Evolutionary conservation across 768 basidiomycete genomes (phyloP).

Genomic region (Leccinum boreale): DNA sequence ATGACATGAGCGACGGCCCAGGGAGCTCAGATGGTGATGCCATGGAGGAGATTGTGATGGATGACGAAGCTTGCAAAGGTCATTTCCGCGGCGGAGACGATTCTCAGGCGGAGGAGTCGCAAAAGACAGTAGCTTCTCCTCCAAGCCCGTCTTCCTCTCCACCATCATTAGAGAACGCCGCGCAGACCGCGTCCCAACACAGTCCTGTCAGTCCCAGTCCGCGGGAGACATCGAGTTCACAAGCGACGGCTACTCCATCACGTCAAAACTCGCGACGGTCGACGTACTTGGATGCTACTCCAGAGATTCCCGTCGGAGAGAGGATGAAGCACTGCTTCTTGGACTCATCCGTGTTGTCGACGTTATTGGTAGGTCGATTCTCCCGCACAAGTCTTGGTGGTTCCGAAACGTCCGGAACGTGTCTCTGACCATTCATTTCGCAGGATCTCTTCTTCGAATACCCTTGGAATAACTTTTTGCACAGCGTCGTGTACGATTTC

Average conservation of each 20-base stretch:
- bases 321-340: slow-evolving; percentile 76
- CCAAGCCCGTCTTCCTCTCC: slow-evolving; percentile 30
- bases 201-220: slow-evolving; percentile 26
- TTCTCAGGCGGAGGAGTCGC: slow-evolving; percentile 32
- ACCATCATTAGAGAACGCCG: slow-evolving; percentile 29
- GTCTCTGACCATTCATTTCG: background rate
- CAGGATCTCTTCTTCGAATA: slow-evolving; percentile 95
- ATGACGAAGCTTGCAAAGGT: slow-evolving; percentile 51
- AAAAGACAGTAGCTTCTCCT: slow-evolving; percentile 28
- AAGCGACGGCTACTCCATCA: slow-evolving; percentile 43
- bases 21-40: slow-evolving; percentile 76
- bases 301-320: slow-evolving; percentile 66
- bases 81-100: slow-evolving; percentile 26
- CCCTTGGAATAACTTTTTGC: slow-evolving; percentile 97
- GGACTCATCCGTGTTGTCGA: slow-evolving; percentile 67
- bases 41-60: slow-evolving; percentile 82
- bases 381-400: background rate
- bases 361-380: slow-evolving; percentile 63
- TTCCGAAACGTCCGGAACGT: background rate
- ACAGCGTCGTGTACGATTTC: slow-evolving; percentile 94
- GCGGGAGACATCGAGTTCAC: slow-evolving; percentile 29
- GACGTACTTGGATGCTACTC: slow-evolving; percentile 30
- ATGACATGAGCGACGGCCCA: slow-evolving; percentile 72
- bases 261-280: slow-evolving; percentile 55
- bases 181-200: slow-evolving; percentile 23